These are phyloP conservation scores for Funneliformis mosseae DNA, from an alignment of 192 early-diverging fungal genomes.

Conservation along the genomic window DNA sequence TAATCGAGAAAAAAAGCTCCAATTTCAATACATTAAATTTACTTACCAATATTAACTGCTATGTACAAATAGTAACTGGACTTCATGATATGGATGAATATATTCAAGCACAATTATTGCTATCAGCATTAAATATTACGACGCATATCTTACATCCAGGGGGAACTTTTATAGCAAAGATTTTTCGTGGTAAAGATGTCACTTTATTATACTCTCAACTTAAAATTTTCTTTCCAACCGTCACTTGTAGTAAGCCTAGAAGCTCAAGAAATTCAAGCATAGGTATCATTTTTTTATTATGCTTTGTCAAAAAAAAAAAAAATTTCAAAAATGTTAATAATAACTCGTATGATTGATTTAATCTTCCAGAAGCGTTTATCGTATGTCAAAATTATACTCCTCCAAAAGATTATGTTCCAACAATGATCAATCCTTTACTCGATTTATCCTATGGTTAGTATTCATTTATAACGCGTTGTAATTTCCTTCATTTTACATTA, in stretches of 20 bases:
- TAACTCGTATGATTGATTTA: neutral
- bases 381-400: conserved; percentile 91
- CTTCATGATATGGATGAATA: conserved; percentile 99
- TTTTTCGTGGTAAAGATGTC: conserved; percentile 95
- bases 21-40: neutral
- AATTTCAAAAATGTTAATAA: neutral
- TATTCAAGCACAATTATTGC: conserved; percentile 94
- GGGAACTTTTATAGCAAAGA: conserved; percentile 97
- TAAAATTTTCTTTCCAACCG: conserved; percentile 86
- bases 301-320: neutral
- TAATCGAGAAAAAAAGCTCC: neutral
- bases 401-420: conserved; percentile 81
- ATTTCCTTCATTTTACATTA: neutral
- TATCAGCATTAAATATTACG: conserved; percentile 97
- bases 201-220: conserved; percentile 90
- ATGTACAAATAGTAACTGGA: conserved; percentile 72
- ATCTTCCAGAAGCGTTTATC: conserved; percentile 79
- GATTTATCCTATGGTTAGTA: conserved; percentile 72
- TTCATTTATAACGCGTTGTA: neutral
- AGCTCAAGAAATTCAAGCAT: conserved; percentile 92
- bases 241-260: conserved; percentile 92
- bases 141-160: conserved; percentile 87
- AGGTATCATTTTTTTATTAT: conserved; percentile 35
- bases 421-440: conserved; percentile 87
- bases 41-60: neutral